Percentiles rank a stretch among this genome's conserved stretches.
Conservation (phyloP, 169 alveolate species). For the Pseudocohnilembus persalinus region DNA sequence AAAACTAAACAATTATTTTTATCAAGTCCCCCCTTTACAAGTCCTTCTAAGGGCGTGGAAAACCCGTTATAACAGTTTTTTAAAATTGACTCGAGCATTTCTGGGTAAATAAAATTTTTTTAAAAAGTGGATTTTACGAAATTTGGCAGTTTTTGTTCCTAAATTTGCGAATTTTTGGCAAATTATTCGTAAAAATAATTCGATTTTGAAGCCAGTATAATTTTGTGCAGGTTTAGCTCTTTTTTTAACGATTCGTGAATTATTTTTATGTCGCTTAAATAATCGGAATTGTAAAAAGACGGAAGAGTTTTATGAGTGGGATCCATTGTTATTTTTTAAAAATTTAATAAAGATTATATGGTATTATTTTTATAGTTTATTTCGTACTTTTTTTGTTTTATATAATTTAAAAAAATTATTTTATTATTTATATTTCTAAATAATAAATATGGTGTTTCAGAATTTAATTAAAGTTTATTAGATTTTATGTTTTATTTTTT, state of each 20-base stretch:
- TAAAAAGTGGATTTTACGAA: neutral
- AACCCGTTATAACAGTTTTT: neutral
- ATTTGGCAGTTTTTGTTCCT: neutral
- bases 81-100: neutral
- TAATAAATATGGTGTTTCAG: too few species aligned
- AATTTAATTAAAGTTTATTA: too few species aligned
- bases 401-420: too few species aligned
- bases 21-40: neutral
- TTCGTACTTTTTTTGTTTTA: too few species aligned
- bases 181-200: too few species aligned
- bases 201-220: neutral
- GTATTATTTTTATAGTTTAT: too few species aligned
- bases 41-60: neutral
- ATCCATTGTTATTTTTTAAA: too few species aligned
- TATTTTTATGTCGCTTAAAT: neutral
- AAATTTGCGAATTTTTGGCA: too few species aligned
- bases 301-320: neutral
- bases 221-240: neutral
- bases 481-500: too few species aligned
- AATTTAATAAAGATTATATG: too few species aligned
- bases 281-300: neutral
- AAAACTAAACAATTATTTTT: neutral
- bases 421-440: too few species aligned
- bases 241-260: neutral
- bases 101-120: neutral